Conservation (phyloP, 495 filamentous ascomycete genomes). For the Cladorrhinum samala region DNA sequence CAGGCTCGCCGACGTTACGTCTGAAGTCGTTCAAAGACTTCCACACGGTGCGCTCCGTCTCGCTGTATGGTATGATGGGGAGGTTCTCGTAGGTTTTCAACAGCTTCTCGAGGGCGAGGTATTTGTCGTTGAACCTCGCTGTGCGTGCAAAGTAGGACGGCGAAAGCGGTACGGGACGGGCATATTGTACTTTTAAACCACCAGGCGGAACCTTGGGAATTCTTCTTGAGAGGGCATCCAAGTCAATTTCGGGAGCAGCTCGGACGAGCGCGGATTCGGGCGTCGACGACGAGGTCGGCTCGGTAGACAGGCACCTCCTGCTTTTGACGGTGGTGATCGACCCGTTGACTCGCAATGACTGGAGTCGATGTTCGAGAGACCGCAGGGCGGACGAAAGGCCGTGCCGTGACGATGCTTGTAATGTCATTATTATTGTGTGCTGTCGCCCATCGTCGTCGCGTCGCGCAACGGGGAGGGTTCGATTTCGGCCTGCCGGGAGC, state of each 20-base stretch:
- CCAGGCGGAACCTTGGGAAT: neutral
- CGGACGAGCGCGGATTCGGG: constrained; percentile 17
- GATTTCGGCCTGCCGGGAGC: constrained; percentile 6
- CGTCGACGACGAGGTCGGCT: too few relatives aligned
- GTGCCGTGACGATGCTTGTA: constrained; percentile 23
- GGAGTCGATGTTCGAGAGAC: constrained; percentile 25
- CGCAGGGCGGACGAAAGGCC: constrained; percentile 21
- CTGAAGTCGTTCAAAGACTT: constrained; percentile 71
- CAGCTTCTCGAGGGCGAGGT: constrained; percentile 65
- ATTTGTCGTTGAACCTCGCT: constrained; percentile 78
- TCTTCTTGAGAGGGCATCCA: constrained; percentile 1
- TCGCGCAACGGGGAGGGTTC: constrained; percentile 6
- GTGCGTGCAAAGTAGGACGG: constrained; percentile 89
- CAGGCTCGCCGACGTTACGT: constrained; percentile 63
- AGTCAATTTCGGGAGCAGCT: constrained; percentile 14
- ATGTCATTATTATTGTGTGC: constrained; percentile 26
- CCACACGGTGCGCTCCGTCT: constrained; percentile 79
- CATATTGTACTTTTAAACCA: constrained; percentile 18
- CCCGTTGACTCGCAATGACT: constrained; percentile 16
- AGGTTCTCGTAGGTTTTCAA: constrained; percentile 63
- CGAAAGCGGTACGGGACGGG: constrained; percentile 75
- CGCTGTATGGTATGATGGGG: constrained; percentile 54
- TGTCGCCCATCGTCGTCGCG: constrained; percentile 20
- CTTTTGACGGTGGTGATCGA: neutral
- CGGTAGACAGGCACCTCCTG: constrained; percentile 20